Evolutionary conservation across 352 stramenopile species (phyloP).

Genomic region (Globisporangium spiculum): DNA sequence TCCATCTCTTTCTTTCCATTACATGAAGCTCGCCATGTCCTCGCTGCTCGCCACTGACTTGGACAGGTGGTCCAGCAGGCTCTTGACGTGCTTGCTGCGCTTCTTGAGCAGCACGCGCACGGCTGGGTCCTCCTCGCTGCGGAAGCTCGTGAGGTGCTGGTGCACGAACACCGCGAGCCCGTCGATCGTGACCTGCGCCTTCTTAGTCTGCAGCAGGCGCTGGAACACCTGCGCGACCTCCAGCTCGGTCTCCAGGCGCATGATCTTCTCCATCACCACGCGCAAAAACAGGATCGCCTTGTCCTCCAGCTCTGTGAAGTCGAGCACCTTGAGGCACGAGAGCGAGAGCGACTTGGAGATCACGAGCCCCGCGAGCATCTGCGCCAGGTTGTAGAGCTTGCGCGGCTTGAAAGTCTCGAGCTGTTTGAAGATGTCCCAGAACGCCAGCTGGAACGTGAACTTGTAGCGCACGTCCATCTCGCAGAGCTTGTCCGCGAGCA

Average conservation of each 20-base stretch:
- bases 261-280: conserved; percentile 70
- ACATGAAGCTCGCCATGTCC: conserved; percentile 52
- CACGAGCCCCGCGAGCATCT: conserved; percentile 79
- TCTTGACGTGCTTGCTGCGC: conserved; percentile 63
- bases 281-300: conserved; percentile 88
- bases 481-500: conserved; percentile 91
- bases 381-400: conserved; percentile 90
- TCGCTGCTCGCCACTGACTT: conserved; percentile 51
- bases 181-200: conserved; percentile 73
- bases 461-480: conserved; percentile 94
- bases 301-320: conserved; percentile 89
- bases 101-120: conserved; percentile 48
- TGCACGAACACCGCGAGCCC: conserved; percentile 79
- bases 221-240: conserved; percentile 75
- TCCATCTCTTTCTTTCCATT: conserved; percentile 7
- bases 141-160: conserved; percentile 69
- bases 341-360: conserved; percentile 62
- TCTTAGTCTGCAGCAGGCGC: conserved; percentile 76
- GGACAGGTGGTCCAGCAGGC: conserved; percentile 61
- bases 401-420: conserved; percentile 74
- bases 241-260: conserved; percentile 63
- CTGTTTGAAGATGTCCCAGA: conserved; percentile 97
- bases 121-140: conserved; percentile 37
- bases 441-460: conserved; percentile 95
- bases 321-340: conserved; percentile 90